Percentiles rank a stretch among this genome's conserved stretches.
These are phyloP conservation scores for Diaporthe sp. DNA, from an alignment of 2,329 filamentous ascomycete genomes.

Conservation along the genomic window DNA sequence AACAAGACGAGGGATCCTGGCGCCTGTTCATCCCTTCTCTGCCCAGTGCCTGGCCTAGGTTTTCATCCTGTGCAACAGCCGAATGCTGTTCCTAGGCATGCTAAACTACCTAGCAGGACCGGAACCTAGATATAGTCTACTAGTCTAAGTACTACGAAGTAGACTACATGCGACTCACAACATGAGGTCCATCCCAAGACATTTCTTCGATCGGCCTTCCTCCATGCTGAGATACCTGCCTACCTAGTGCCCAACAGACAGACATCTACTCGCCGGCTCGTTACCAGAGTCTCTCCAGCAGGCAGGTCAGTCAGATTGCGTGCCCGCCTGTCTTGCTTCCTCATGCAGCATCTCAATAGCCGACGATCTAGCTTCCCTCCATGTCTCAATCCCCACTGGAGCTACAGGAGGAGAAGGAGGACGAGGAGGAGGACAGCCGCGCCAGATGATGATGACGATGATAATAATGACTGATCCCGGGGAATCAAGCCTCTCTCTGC, in stretches of 20 bases:
- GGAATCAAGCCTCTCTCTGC: neutral
- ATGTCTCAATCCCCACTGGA: conserved; percentile 14
- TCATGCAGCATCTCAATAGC: conserved; percentile 31
- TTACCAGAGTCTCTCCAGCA: conserved; percentile 3
- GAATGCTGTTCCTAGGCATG: neutral
- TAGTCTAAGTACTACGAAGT: neutral
- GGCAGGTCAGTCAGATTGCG: neutral
- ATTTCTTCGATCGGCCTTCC: conserved; percentile 1
- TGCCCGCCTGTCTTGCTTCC: conserved; percentile 28
- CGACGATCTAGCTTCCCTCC: conserved; percentile 15
- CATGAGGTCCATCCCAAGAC: neutral
- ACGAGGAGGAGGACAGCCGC: neutral
- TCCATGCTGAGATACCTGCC: neutral
- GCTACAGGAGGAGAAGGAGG: neutral
- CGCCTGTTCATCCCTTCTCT: conserved; percentile 33
- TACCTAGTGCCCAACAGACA: neutral
- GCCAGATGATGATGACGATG: neutral
- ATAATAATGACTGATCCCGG: neutral
- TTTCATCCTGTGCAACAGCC: conserved; percentile 7
- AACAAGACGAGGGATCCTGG: conserved; percentile 19
- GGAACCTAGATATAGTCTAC: neutral
- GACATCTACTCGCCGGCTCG: conserved; percentile 9
- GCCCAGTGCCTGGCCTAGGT: conserved; percentile 20
- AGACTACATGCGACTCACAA: conserved; percentile 1
- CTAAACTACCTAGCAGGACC: neutral